Evolutionary conservation across 225 moss, liverwort and hornwort genomes (phyloP).

Genomic region (Neckera pumila): DNA sequence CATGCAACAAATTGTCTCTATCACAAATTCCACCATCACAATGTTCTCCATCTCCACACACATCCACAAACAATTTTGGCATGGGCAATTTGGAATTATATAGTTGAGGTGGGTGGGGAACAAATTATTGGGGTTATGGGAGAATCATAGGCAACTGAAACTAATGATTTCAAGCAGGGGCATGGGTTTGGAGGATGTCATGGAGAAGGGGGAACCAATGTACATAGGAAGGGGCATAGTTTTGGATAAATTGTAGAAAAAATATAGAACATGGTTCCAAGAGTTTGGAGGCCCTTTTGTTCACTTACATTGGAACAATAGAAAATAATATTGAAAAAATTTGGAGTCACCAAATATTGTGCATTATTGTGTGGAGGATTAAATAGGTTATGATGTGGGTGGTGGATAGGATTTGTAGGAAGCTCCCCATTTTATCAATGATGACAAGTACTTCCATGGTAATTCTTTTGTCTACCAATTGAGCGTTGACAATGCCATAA

Average conservation of each 20-base stretch:
- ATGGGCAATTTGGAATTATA: background rate
- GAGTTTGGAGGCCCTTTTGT: background rate
- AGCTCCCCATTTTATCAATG: background rate
- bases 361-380: background rate
- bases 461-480: accelerated
- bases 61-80: background rate
- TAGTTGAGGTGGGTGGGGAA: background rate
- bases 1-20: background rate
- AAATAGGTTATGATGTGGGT: background rate
- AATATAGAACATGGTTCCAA: accelerated
- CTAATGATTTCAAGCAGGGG: background rate
- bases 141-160: background rate
- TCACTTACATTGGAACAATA: background rate
- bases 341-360: background rate
- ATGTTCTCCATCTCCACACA: too few relatives aligned
- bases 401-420: background rate
- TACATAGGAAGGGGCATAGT: background rate
- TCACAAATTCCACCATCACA: accelerated
- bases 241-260: background rate
- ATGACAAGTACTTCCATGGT: background rate
- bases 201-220: accelerated
- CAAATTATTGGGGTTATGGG: background rate
- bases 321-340: background rate
- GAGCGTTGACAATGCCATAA: accelerated
- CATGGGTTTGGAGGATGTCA: background rate